These are phyloP conservation scores for Nelumbo lutea DNA, from an alignment of 164 flowering plant genomes.

Conservation along the genomic window DNA sequence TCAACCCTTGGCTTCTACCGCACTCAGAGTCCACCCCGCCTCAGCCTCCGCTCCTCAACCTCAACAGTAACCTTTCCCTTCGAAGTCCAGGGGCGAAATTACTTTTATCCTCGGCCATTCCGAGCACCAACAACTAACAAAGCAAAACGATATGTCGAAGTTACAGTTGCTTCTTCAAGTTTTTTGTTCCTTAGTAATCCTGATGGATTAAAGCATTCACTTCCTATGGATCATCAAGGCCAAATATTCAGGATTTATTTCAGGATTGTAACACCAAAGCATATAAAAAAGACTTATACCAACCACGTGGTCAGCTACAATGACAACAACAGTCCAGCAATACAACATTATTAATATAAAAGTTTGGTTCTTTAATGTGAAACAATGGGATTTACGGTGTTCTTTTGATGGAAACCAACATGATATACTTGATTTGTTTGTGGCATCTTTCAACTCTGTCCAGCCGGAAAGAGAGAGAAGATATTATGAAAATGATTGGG, in stretches of 20 bases:
- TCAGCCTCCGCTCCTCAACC: too few relatives aligned
- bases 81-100: too few relatives aligned
- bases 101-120: too few relatives aligned
- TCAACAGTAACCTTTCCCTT: too few relatives aligned
- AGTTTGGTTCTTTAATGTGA: not conserved
- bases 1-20: too few relatives aligned
- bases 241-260: not conserved
- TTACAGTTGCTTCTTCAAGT: not conserved
- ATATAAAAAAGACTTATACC: not conserved
- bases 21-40: too few relatives aligned
- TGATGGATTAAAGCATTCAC: not conserved
- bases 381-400: not conserved
- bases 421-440: too few relatives aligned
- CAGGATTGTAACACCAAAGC: not conserved
- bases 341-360: not conserved
- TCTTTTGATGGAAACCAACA: too few relatives aligned
- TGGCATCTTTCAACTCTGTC: too few relatives aligned
- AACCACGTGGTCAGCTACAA: not conserved
- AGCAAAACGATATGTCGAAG: not conserved
- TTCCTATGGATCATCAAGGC: not conserved
- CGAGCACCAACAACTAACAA: not conserved
- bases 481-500: too few relatives aligned
- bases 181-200: not conserved
- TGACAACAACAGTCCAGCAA: not conserved
- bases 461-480: too few relatives aligned